A percentile compares a stretch with the other conserved stretches of the same genome.
Evolutionary conservation across 805 yeast genomes (phyloP).

Genomic region (Debaryomyces castellii): DNA sequence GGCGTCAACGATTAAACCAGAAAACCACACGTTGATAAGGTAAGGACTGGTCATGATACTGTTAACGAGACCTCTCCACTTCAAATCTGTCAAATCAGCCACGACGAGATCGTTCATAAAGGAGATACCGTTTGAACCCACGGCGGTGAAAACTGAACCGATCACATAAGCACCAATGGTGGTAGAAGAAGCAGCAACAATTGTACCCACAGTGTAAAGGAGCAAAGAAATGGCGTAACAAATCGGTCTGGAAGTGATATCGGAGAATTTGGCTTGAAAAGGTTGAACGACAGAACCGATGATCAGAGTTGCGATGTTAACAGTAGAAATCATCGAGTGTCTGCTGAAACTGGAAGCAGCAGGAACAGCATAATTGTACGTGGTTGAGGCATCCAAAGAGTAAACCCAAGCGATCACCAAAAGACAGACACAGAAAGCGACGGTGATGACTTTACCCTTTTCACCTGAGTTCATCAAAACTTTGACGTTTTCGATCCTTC

Average conservation of each 20-base stretch:
- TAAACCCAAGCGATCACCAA: neutral
- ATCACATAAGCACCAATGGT: constrained; percentile 22
- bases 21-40: constrained; percentile 40
- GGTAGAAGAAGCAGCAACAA: constrained; percentile 18
- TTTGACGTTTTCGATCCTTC: neutral
- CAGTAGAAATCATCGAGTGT: constrained; percentile 22
- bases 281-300: constrained; percentile 23
- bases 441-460: neutral
- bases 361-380: neutral
- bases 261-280: constrained; percentile 21
- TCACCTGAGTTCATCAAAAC: neutral
- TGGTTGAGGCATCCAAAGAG: neutral
- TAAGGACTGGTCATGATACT: constrained; percentile 36
- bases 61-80: constrained; percentile 22
- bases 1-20: constrained; percentile 36
- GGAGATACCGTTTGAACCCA: constrained; percentile 20
- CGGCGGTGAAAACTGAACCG: constrained; percentile 19
- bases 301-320: constrained; percentile 20
- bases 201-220: constrained; percentile 20
- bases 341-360: constrained; percentile 13
- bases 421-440: neutral
- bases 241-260: constrained; percentile 21
- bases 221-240: constrained; percentile 14
- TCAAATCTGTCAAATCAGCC: constrained; percentile 23
- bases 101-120: constrained; percentile 17